Percentiles rank a stretch among this genome's conserved stretches.
These are phyloP conservation scores for Pezicula radicicola DNA, from an alignment of 2,329 filamentous ascomycete genomes.

Conservation along the genomic window DNA sequence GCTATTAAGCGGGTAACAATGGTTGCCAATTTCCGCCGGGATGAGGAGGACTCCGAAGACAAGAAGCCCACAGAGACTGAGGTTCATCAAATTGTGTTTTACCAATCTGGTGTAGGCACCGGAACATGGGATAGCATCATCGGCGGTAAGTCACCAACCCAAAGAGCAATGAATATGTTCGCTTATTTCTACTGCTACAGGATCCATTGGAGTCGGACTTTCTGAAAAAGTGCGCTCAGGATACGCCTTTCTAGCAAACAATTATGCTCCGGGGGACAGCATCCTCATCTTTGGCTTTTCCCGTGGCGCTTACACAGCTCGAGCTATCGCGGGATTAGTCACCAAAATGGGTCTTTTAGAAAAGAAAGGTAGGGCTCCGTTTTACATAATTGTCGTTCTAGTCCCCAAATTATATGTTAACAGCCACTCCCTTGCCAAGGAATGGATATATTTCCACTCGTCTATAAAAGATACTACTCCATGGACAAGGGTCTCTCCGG, in stretches of 20 bases:
- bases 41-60: neutral
- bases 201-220: neutral
- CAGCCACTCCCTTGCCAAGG: neutral
- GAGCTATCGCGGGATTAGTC: slow-evolving; percentile 29
- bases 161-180: neutral
- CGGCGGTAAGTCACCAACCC: neutral
- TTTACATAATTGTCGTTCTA: neutral
- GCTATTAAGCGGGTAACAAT: neutral
- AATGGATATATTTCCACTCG: neutral
- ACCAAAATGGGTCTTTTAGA: slow-evolving; percentile 30
- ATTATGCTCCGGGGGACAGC: slow-evolving; percentile 32
- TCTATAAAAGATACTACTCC: neutral
- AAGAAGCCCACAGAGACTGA: neutral
- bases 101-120: slow-evolving; percentile 1
- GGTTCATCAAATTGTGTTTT: slow-evolving; percentile 2
- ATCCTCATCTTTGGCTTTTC: slow-evolving; percentile 33
- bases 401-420: too few relatives aligned
- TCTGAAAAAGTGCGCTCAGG: neutral
- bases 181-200: neutral
- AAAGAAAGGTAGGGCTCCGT: neutral
- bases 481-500: neutral
- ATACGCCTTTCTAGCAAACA: slow-evolving; percentile 40
- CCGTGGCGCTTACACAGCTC: slow-evolving; percentile 33
- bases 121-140: neutral
- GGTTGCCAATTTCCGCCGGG: neutral